Evolutionary conservation across 768 basidiomycete genomes (phyloP), one percentile per base, ranked within the genome.

Genomic region (Favolaschia claudopus): DNA sequence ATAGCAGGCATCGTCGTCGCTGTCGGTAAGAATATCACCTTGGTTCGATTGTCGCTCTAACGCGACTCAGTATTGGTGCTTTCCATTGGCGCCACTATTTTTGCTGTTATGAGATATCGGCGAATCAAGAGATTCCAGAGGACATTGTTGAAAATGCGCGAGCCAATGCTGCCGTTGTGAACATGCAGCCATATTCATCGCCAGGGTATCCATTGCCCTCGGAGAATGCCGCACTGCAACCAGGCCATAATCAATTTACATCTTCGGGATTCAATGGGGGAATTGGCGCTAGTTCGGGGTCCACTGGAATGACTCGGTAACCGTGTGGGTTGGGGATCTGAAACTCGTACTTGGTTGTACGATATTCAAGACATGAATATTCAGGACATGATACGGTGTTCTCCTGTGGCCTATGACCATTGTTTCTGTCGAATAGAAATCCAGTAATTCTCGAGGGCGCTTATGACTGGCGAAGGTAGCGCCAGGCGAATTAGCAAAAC

Each of bases 71-170:
- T 29, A 10, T 5, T 46, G 7, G n/a, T 63, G 52, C 47, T 54
- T 19, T 60, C 43, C 20, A 42, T 55, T 15, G 34, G 10, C 13
- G 53, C 33, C 19, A 25, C 51, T 19, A 49, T 62, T 12, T 50
- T 55, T 12, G 54, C 60, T 7, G 38, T 62, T 19, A 31, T 57
- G 8, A 10, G 43, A 28, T 42, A 33, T 13, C 29, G 37, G 19
- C 49, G 55, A 27, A 51, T 37, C 31, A 33, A 37, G 34, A 31
- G 7, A 5, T 59, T 54, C 32, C 58, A 48, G 38, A 54, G 58
- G 17, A 20, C 51, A 2, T 54, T 42, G 32, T 42, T 28, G 51
- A 54, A 25, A 45, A 45, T 33, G 57, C 51, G 4, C 51, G 54
- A 36, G 36, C 27, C 17, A 53, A 39, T 24, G 46, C 45, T 2